A percentile compares a stretch with the other conserved stretches of the same genome.
phyloP scores from a whole-genome alignment of 345 rosid species.

The Noccaea caerulescens region DNA sequence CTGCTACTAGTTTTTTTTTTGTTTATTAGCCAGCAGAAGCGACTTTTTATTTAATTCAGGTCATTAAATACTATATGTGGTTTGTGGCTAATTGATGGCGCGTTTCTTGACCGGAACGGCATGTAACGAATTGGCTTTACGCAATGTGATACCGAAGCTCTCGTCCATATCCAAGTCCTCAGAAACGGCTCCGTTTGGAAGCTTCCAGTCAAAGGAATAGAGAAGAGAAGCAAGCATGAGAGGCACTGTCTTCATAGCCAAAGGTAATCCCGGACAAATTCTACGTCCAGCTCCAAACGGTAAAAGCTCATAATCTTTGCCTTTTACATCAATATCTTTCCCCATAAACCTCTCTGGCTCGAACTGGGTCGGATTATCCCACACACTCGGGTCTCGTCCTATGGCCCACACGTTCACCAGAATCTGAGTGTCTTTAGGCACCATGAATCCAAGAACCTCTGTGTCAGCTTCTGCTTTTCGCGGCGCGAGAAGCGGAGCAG shows the following conservation, averaged over 20 bases:
- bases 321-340: conserved; percentile 26
- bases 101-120: conserved; percentile 30
- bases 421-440: conserved; percentile 47
- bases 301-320: conserved; percentile 39
- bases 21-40: too few relatives aligned
- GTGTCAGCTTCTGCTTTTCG: conserved; percentile 39
- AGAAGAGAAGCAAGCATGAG: conserved; percentile 51
- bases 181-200: conserved; percentile 35
- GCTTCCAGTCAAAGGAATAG: conserved; percentile 54
- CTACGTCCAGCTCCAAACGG: conserved; percentile 44
- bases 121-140: conserved; percentile 38
- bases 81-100: not conserved
- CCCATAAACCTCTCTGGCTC: conserved; percentile 46
- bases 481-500: conserved; percentile 47
- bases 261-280: conserved; percentile 43
- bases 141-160: conserved; percentile 38
- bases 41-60: too few relatives aligned
- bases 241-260: conserved; percentile 47
- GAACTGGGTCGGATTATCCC: conserved; percentile 40
- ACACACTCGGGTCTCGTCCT: conserved; percentile 44
- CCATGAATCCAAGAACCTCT: conserved; percentile 37
- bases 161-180: conserved; percentile 50
- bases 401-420: conserved; percentile 49
- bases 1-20: too few relatives aligned
- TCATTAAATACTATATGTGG: not conserved